Evolutionary conservation across 2,329 filamentous ascomycete genomes (phyloP), one percentile per base, ranked within the genome.

Genomic region (Cladosporium colombiae): DNA sequence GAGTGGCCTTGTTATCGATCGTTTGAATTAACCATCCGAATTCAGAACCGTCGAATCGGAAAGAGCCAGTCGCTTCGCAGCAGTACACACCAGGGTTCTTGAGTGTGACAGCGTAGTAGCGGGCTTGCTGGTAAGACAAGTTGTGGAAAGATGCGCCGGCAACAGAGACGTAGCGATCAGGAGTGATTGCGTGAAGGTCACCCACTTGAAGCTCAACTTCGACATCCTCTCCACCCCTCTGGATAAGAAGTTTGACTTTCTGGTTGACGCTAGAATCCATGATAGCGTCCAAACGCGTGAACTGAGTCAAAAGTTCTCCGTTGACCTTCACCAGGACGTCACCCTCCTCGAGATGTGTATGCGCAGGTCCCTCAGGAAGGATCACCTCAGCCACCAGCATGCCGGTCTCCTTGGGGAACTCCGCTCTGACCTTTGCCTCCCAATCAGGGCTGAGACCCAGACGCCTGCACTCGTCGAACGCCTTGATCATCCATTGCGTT

Each of bases 311-410:
- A 58, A 98, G 86, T 78, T 97, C 91, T 66, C 89, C 93, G 75
- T 99, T 98, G 71, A 98, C 91, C 78, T 96, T 93, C 73, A 98
- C 83, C 69, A 99, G 81, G 27, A 99, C 90, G 78, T 99, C 95
- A 55, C 95, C 95, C 78, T 99, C 95, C 77, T 97, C 90, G 29
- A 99, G 86, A 78, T 96, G 94, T 64, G 85, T 83, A 74, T 96
- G 87, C 0, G 91, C 95, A 27, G 95, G 96, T 0, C 95, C 96
- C 72, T 93, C 88, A 0, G 95, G 94, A 10, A 99, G 85, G 16
- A 98, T 89, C 67, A 97, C 96, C 80, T 99, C 96, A 23, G 93
- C 94, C 14, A 97, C 94, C 31, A 99, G 86, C 92, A 99, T 93
- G 74, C 95, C 96, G 27, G 93, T 98, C 80, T 97, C 95, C 72